These are phyloP conservation scores for Glycine latifolia DNA, from an alignment of 306 rosid genomes.

Conservation along the genomic window DNA sequence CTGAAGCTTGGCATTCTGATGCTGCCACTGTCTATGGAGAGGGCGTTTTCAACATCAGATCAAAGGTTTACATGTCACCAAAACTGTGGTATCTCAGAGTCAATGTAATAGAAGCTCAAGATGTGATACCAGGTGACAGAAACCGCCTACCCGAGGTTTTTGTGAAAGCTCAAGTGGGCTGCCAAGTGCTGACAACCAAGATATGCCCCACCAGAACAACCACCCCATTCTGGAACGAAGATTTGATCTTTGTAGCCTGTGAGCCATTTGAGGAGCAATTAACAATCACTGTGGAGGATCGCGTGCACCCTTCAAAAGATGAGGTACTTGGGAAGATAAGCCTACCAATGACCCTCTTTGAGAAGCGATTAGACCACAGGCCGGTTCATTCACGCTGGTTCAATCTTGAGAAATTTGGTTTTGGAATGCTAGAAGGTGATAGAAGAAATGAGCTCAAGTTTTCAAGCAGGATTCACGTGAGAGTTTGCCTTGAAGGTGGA, in stretches of 20 bases:
- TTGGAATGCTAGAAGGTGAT: slow-evolving; percentile 74
- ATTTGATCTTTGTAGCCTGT: slow-evolving; percentile 80
- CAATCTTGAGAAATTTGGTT: slow-evolving; percentile 78
- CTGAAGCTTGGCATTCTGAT: slow-evolving; percentile 90
- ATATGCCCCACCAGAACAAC: slow-evolving; percentile 61
- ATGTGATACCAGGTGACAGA: slow-evolving; percentile 68
- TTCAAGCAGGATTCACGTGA: slow-evolving; percentile 78
- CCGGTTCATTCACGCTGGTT: slow-evolving; percentile 85
- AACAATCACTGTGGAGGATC: slow-evolving; percentile 71
- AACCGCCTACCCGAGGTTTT: slow-evolving; percentile 71
- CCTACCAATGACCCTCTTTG: slow-evolving; percentile 70
- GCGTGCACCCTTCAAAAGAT: slow-evolving; percentile 71
- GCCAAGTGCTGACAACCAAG: slow-evolving; percentile 73
- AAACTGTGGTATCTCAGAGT: slow-evolving; percentile 87
- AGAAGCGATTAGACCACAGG: slow-evolving; percentile 80
- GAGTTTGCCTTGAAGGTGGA: slow-evolving; percentile 94
- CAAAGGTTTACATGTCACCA: slow-evolving; percentile 92
- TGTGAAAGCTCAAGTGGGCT: slow-evolving; percentile 82
- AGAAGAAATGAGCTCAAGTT: slow-evolving; percentile 79
- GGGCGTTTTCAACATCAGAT: slow-evolving; percentile 73
- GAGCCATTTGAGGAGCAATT: slow-evolving; percentile 94
- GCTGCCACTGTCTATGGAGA: slow-evolving; percentile 81
- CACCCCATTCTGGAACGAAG: slow-evolving; percentile 84
- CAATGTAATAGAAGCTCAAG: slow-evolving; percentile 88
- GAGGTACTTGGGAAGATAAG: slow-evolving; percentile 76